Evolutionary conservation across 164 flowering plant genomes (phyloP).

Genomic region (Paratinospora sagittata): DNA sequence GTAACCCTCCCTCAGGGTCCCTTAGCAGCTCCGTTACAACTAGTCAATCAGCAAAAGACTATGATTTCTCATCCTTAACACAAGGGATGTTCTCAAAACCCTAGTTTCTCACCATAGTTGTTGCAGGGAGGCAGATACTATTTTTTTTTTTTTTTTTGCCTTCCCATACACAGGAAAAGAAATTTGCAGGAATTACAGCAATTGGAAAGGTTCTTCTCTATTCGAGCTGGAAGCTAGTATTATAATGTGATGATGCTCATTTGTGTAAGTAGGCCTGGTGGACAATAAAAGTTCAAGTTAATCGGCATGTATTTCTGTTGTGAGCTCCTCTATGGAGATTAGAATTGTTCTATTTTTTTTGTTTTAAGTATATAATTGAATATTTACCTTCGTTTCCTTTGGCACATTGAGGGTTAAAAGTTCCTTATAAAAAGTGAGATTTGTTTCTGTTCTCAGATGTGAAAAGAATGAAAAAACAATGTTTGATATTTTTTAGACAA

Average conservation of each 20-base stretch:
- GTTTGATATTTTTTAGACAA: no score
- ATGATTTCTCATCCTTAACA: constrained; percentile 44
- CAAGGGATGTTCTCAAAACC: constrained; percentile 59
- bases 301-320: not conserved
- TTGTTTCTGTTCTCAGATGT: not conserved
- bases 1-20: constrained; percentile 39
- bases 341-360: not conserved
- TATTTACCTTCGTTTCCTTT: not conserved
- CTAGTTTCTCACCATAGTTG: constrained; percentile 20
- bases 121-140: not conserved
- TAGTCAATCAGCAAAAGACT: constrained; percentile 48
- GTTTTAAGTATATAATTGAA: not conserved
- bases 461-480: not conserved
- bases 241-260: not conserved
- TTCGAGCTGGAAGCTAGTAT: not conserved
- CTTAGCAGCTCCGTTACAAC: constrained; percentile 30
- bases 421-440: not conserved
- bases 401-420: not conserved
- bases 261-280: not conserved
- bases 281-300: not conserved
- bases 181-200: not conserved
- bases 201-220: not conserved
- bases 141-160: not conserved
- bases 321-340: not conserved
- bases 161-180: not conserved